Evolutionary conservation across 2,329 filamentous ascomycete genomes (phyloP).

Genomic region (Hypoxylon sp.): DNA sequence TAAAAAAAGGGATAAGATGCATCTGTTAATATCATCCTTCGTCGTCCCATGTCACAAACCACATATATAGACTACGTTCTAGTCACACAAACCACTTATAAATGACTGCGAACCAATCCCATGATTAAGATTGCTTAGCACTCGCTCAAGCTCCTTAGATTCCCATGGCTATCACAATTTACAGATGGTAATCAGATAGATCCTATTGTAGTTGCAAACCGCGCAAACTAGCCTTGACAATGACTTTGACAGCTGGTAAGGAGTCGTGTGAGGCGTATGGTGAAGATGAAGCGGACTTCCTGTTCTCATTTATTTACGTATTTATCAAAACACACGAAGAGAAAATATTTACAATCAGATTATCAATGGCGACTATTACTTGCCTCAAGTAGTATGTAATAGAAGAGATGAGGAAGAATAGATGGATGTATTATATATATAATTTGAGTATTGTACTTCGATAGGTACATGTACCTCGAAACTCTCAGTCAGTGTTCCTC

Average conservation of each 20-base stretch:
- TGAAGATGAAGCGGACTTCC: not conserved
- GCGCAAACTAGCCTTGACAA: not conserved
- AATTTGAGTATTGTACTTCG: not conserved
- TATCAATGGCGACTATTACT: not conserved
- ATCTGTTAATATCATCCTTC: constrained; percentile 4
- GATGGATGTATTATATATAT: constrained; percentile 2
- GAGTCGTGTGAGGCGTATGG: not conserved
- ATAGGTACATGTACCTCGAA: constrained; percentile 17
- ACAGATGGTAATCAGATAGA: not conserved
- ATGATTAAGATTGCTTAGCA: not conserved
- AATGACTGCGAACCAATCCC: constrained; percentile 3
- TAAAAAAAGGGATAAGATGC: constrained; percentile 1
- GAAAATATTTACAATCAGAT: not conserved
- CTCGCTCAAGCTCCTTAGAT: not conserved
- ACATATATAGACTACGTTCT: constrained; percentile 10
- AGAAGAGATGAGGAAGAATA: not conserved
- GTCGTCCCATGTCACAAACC: constrained; percentile 1
- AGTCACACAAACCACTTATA: constrained; percentile 21
- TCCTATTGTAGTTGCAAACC: constrained; percentile 12
- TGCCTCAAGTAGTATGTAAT: no score
- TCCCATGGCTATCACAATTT: constrained; percentile 9
- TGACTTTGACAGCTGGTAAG: constrained; percentile 10
- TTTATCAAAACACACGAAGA: not conserved
- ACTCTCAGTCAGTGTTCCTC: constrained; percentile 16
- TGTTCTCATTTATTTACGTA: no score